phyloP scores from a whole-genome alignment of 2,329 filamentous ascomycete genomes.

The Aspergillus udagawae region DNA sequence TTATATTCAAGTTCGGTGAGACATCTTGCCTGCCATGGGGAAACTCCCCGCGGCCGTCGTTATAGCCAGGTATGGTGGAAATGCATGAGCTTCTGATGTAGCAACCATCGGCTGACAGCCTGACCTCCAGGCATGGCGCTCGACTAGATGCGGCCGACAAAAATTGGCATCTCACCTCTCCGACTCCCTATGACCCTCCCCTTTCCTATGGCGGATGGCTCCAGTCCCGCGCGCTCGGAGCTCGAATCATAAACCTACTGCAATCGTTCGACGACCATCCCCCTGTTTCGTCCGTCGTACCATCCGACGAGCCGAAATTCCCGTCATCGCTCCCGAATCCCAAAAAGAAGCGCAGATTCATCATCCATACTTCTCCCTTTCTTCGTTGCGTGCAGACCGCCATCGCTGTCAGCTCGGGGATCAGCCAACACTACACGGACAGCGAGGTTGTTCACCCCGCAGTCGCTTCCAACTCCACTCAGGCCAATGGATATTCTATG shows the following conservation, averaged over 20 bases:
- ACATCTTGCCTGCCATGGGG: constrained; percentile 21
- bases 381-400: constrained; percentile 90
- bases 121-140: constrained; percentile 75
- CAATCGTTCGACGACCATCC: constrained; percentile 41
- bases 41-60: constrained; percentile 41
- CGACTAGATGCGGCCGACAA: constrained; percentile 92
- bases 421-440: constrained; percentile 49
- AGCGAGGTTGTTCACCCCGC: constrained; percentile 11
- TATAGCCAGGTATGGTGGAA: constrained; percentile 35
- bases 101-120: neutral
- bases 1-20: neutral
- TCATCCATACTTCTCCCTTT: constrained; percentile 92
- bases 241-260: constrained; percentile 73
- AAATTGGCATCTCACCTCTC: constrained; percentile 88
- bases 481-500: neutral
- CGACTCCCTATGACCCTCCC: constrained; percentile 91
- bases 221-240: constrained; percentile 76
- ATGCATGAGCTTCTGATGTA: neutral
- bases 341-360: constrained; percentile 65
- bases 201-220: constrained; percentile 92
- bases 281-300: constrained; percentile 2
- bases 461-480: neutral
- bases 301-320: constrained; percentile 3
- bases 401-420: constrained; percentile 78
- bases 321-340: constrained; percentile 6